Base-by-base conservation (phyloP, 768 basidiomycete species). In the Boletus coccyginus region DNA sequence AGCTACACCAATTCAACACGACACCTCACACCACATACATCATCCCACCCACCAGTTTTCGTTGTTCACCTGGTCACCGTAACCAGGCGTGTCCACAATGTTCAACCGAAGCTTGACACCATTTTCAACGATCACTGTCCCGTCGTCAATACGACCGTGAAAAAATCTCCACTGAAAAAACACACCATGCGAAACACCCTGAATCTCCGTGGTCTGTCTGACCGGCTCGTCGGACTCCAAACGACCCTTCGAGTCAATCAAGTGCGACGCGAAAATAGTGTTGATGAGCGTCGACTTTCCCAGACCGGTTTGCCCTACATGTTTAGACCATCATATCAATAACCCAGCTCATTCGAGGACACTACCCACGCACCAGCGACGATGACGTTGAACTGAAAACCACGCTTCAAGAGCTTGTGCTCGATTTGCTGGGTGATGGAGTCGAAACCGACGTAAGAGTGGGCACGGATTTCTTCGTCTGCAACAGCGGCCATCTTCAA, bases 341-440 rank as follows among this genome's bases (percentile, higher is more conserved):
- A 9, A 27, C n/a, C 46, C 55, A 51, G 31, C 39, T 13, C 4
- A 17, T 27, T 31, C 27, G 35, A 24, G 3, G 3, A 38, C 53
- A 24, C 27, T 14, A 24, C 46, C 27, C 50, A 83, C 88, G 66
- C 63, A 95, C 95, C 96, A 65, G 89, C 96, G 59, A 93, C 90
- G 70, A 98, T 98, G 58, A 97, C 90, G 69, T 98, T 98, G 85
- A 98, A 98, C 80, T 98, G 93, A 82, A 98, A 98, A 58, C 96
- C 96, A 61, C 96, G 87, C 78, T 98, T 98, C 78, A 98, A 84
- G 62, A 98, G 88, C 83, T 98, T 98, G 83, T 95, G 91, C 81
- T 99, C 96, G 65, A 98, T 98, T 76, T 98, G 96, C 68, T 87
- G 85, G 56, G 94, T 96, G 73, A 98, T 97, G 62, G 90, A 87